Evolutionary conservation across 129 eudicot species (phyloP).

Genomic region (Tagetes patula): DNA sequence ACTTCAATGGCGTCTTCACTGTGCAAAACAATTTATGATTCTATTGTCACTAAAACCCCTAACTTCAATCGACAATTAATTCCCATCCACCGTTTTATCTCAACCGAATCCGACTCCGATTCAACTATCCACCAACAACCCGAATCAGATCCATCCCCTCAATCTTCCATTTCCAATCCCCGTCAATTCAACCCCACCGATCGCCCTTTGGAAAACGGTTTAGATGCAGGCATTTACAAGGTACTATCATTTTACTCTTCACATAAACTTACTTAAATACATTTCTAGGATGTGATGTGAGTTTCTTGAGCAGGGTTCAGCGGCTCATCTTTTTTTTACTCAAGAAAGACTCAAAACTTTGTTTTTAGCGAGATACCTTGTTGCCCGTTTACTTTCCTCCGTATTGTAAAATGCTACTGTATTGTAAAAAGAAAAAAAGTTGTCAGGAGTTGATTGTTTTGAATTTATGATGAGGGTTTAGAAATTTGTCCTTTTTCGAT

Average conservation of each 20-base stretch:
- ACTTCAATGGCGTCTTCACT: constrained; percentile 69
- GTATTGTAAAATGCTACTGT: too few relatives aligned
- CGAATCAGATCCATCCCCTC: constrained; percentile 32
- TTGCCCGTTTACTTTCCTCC: too few relatives aligned
- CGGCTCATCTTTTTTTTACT: too few relatives aligned
- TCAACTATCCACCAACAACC: constrained; percentile 26
- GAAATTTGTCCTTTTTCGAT: too few relatives aligned
- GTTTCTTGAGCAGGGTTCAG: too few relatives aligned
- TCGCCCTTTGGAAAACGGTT: constrained; percentile 67
- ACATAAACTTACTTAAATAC: too few relatives aligned
- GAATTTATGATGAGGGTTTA: too few relatives aligned
- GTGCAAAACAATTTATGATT: constrained; percentile 41
- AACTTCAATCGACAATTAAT: constrained; percentile 15
- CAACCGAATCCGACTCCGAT: constrained; percentile 36
- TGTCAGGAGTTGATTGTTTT: too few relatives aligned
- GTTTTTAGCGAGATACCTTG: too few relatives aligned
- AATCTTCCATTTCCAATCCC: constrained; percentile 31
- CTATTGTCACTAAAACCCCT: constrained; percentile 32
- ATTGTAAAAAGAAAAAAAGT: too few relatives aligned
- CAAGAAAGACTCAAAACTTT: too few relatives aligned
- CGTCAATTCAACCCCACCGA: constrained; percentile 21
- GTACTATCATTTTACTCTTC: constrained; percentile 18
- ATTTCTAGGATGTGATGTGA: too few relatives aligned
- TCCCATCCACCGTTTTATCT: constrained; percentile 20
- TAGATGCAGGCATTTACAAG: constrained; percentile 83